A percentile compares a stretch with the other conserved stretches of the same genome.
phyloP scores from a whole-genome alignment of 768 basidiomycete genomes.

The Mycena belliarum region DNA sequence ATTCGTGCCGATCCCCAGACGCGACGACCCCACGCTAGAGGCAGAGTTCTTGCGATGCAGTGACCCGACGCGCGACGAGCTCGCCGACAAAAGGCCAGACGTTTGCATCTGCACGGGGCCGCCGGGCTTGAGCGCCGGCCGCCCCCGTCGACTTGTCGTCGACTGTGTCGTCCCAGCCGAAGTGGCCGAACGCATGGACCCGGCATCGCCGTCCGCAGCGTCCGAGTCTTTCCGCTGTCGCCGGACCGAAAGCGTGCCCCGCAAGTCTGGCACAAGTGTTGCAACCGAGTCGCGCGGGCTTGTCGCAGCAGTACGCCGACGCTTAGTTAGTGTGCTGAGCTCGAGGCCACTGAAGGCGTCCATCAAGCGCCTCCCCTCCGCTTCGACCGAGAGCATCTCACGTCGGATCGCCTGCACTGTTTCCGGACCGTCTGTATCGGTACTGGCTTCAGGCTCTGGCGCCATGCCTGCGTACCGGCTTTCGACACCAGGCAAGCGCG shows the following conservation, averaged over 20 bases:
- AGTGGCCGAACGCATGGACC: conserved; percentile 55
- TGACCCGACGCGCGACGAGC: conserved; percentile 36
- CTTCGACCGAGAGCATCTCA: conserved; percentile 69
- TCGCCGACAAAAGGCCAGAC: conserved; percentile 8
- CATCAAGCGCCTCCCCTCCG: conserved; percentile 67
- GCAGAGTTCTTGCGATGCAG: conserved; percentile 59
- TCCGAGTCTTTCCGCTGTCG: conserved; percentile 37
- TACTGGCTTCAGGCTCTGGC: conserved; percentile 33
- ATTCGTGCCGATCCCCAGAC: conserved; percentile 17
- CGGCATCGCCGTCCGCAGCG: conserved; percentile 47
- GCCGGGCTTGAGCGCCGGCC: conserved; percentile 35
- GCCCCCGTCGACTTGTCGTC: conserved; percentile 41
- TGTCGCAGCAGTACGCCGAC: conserved; percentile 37
- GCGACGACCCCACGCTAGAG: conserved; percentile 56
- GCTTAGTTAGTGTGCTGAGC: conserved; percentile 61
- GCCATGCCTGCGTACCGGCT: conserved; percentile 37
- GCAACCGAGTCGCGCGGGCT: conserved; percentile 34
- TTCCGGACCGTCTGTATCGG: conserved; percentile 58
- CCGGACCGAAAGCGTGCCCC: conserved; percentile 19
- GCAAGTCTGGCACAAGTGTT: conserved; percentile 39
- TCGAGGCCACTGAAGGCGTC: conserved; percentile 83
- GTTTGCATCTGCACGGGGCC: conserved; percentile 18
- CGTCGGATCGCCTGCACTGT: conserved; percentile 64
- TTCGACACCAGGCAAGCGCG: conserved; percentile 38
- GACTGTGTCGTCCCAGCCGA: conserved; percentile 53